Conservation (phyloP, 805 yeast species). For the Jamesozyma gamospora region DNA sequence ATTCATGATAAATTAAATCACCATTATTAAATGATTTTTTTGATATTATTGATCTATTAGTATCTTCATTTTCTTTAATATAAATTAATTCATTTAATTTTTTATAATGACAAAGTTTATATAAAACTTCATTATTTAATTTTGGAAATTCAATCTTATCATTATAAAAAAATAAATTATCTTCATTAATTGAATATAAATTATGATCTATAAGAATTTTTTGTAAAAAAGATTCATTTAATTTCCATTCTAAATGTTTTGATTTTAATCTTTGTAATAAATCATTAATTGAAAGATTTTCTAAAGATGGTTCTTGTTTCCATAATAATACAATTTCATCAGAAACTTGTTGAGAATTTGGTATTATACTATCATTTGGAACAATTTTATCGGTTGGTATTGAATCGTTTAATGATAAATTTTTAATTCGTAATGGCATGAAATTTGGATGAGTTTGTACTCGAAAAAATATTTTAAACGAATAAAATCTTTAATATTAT, state of each 20-base stretch:
- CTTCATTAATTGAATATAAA: conserved; percentile 35
- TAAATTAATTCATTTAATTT: neutral
- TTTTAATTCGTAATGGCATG: conserved; percentile 21
- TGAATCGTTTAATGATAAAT: conserved; percentile 20
- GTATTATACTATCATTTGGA: conserved; percentile 27
- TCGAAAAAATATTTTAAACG: too few relatives aligned
- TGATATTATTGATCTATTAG: conserved; percentile 37
- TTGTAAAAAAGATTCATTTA: conserved; percentile 50
- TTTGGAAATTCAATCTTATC: conserved; percentile 28
- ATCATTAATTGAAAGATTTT: conserved; percentile 45
- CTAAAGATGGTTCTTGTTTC: conserved; percentile 57
- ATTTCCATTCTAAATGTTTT: conserved; percentile 50
- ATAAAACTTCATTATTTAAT: neutral
- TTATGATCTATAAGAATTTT: conserved; percentile 47
- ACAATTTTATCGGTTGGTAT: neutral
- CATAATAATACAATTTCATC: conserved; percentile 54
- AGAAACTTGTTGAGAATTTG: conserved; percentile 49
- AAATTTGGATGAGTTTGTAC: too few relatives aligned
- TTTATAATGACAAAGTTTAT: neutral
- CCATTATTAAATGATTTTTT: conserved; percentile 38
- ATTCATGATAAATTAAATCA: conserved; percentile 51
- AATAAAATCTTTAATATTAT: too few relatives aligned
- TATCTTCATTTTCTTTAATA: neutral
- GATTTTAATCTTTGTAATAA: conserved; percentile 42
- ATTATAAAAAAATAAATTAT: conserved; percentile 41